A percentile compares a stretch with the other conserved stretches of the same genome.
Conservation (phyloP, 257 asterid genomes). For the Agastache rugosa region DNA sequence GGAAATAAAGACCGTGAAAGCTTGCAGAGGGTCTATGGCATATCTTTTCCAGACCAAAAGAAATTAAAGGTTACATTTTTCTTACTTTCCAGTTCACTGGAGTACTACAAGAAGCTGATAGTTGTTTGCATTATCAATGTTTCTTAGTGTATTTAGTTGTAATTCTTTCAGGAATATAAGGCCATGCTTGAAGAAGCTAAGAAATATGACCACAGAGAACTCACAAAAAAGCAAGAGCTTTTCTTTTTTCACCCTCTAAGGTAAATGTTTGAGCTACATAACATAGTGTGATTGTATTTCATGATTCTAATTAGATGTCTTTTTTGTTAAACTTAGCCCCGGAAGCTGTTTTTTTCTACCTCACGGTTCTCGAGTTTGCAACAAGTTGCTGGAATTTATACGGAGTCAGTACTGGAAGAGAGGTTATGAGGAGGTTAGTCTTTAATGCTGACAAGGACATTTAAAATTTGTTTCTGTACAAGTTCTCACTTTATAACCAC, state of each 20-base stretch:
- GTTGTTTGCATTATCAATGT: constrained; percentile 26
- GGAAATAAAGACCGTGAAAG: constrained; percentile 96
- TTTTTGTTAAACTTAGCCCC: constrained; percentile 61
- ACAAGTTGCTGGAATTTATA: constrained; percentile 84
- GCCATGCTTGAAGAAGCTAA: constrained; percentile 95
- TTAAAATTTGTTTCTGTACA: constrained; percentile 4
- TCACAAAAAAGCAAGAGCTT: constrained; percentile 93
- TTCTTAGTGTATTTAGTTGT: constrained; percentile 34
- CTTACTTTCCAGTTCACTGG: constrained; percentile 17
- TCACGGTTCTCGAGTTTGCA: constrained; percentile 92
- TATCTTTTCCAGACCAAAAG: constrained; percentile 90
- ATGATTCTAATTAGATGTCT: constrained; percentile 31
- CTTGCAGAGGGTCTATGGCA: constrained; percentile 98
- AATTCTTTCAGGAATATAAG: constrained; percentile 73
- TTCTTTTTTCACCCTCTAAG: constrained; percentile 97
- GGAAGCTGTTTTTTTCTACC: constrained; percentile 99
- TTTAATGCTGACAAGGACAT: constrained; percentile 25
- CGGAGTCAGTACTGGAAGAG: constrained; percentile 82
- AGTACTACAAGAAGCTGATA: constrained; percentile 14
- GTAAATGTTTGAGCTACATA: constrained; percentile 45
- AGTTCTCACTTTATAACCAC: constrained; percentile 19
- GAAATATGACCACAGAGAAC: constrained; percentile 97
- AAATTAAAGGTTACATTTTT: constrained; percentile 72
- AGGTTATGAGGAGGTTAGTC: constrained; percentile 91
- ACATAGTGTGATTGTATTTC: constrained; percentile 13